Conservation (phyloP, 352 stramenopile genomes). For the Phytophthora citricola region DNA sequence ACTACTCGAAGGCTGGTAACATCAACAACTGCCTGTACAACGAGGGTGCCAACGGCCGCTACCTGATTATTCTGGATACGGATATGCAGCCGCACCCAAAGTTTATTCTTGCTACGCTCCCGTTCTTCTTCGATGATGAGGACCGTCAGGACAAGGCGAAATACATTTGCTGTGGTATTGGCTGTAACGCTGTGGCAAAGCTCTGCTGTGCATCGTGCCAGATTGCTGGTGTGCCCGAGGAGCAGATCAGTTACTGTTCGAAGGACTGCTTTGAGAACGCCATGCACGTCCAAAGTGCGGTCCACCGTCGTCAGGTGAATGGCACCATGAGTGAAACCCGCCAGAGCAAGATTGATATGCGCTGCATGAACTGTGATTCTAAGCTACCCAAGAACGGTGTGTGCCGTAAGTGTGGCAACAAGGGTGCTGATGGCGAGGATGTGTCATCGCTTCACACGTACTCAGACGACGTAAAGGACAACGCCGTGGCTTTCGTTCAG, state of each 20-base stretch:
- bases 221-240: constrained; percentile 82
- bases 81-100: constrained; percentile 87
- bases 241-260: constrained; percentile 88
- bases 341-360: constrained; percentile 72
- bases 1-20: constrained; percentile 90
- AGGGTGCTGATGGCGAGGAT: constrained; percentile 46
- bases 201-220: constrained; percentile 87
- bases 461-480: constrained; percentile 81
- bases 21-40: constrained; percentile 91
- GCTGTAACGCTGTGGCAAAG: constrained; percentile 81
- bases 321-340: constrained; percentile 78
- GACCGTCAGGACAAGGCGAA: constrained; percentile 79
- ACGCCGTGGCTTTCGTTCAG: constrained; percentile 83
- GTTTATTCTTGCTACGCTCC: constrained; percentile 76
- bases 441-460: constrained; percentile 76
- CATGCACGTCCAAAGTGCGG: constrained; percentile 78
- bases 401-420: constrained; percentile 76
- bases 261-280: constrained; percentile 89
- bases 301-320: constrained; percentile 87
- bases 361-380: constrained; percentile 75
- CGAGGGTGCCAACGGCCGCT: constrained; percentile 79
- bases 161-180: constrained; percentile 77
- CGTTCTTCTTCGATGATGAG: constrained; percentile 86
- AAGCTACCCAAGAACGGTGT: constrained; percentile 78
- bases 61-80: constrained; percentile 84